Base-by-base conservation (phyloP, 805 yeast species). In the Monosporozyma solicola region DNA sequence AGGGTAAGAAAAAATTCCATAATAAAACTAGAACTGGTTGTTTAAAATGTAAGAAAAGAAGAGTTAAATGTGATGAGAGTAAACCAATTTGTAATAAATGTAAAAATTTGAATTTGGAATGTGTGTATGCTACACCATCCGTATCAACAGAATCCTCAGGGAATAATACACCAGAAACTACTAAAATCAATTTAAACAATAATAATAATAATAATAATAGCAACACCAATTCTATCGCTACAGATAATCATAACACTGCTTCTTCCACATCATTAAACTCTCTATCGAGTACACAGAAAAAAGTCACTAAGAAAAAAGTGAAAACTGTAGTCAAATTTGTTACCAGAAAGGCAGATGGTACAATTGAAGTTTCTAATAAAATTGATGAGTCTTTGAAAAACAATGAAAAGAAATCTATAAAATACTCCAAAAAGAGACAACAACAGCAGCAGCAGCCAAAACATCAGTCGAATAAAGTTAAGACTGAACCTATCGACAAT, bases 31-130 rank as follows among this genome's bases (percentile, higher is more conserved):
- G 95, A 53, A 80, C 81, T 53, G 98, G 98, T 0, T 91, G 98
- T 70, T 79, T 83, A 41, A 87, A 95, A 2, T 91, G 98, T 70
- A 91, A 91, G 64, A 78, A 80, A 57, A 78, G 98, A 61, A 74
- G 97, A 50, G 97, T 92, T 43, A 91, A 91, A 66, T 91, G 98
- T 74, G 97, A 91, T 66, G 97, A 92, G 67, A 72, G 73, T 0
- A 85, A 82, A 55, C 97, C 97, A 0, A 65, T 73, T 7, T 91
- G 98, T 67, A 72, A 73, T 24, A 89, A 89, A 69, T 91, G 98
- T 69, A 70, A 74, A 49, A 83, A 89, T 56, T 80, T 91, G 82
- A 84, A 86, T 24, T 74, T 91, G 37, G 84, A 79, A 29, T 91
- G 98, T 70, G 78, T 84, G 2, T 90, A 86, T 54, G 59, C 73